Conservation (phyloP, 176 grass and related monocot genomes). For the Puccinellia tenuiflora region DNA sequence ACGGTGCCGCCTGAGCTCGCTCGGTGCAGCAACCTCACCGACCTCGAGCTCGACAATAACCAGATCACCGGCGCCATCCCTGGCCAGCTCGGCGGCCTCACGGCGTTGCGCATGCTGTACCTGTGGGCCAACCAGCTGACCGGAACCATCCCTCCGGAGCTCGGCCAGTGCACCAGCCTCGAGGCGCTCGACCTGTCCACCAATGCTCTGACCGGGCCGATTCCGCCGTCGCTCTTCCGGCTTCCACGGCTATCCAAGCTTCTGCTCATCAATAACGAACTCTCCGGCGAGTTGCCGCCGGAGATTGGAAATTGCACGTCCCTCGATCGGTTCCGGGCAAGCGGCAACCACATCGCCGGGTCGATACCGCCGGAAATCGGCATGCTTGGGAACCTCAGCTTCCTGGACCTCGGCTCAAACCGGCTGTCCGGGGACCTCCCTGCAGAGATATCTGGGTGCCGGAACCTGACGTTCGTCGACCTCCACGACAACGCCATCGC, state of each 20-base stretch:
- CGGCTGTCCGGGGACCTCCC: slow-evolving; percentile 50
- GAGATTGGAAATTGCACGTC: slow-evolving; percentile 63
- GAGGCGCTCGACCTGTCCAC: slow-evolving; percentile 66
- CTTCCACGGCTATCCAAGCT: slow-evolving; percentile 50
- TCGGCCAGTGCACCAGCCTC: slow-evolving; percentile 55
- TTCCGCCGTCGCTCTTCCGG: slow-evolving; percentile 37
- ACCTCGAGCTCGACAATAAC: slow-evolving; percentile 83
- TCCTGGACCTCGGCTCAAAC: slow-evolving; percentile 70
- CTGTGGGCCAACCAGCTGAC: slow-evolving; percentile 70
- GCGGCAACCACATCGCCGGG: slow-evolving; percentile 52
- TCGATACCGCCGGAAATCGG: slow-evolving; percentile 43
- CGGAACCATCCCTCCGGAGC: slow-evolving; percentile 54
- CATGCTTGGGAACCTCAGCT: slow-evolving; percentile 52
- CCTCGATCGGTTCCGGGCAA: slow-evolving; percentile 48
- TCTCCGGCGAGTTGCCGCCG: slow-evolving; percentile 42
- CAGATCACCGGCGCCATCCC: slow-evolving; percentile 66
- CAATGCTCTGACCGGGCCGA: slow-evolving; percentile 47
- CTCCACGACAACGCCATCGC: slow-evolving; percentile 60
- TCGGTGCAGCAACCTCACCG: slow-evolving; percentile 60
- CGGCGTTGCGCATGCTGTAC: slow-evolving; percentile 57
- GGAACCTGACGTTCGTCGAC: slow-evolving; percentile 79
- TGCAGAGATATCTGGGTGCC: slow-evolving; percentile 38
- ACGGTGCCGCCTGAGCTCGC: slow-evolving; percentile 58
- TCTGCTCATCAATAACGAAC: slow-evolving; percentile 53
- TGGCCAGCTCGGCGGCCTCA: slow-evolving; percentile 28